A percentile compares a stretch with the other conserved stretches of the same genome.
These are phyloP conservation scores for Cladosporium sp. DNA, from an alignment of 2,329 filamentous ascomycete species.

Conservation along the genomic window DNA sequence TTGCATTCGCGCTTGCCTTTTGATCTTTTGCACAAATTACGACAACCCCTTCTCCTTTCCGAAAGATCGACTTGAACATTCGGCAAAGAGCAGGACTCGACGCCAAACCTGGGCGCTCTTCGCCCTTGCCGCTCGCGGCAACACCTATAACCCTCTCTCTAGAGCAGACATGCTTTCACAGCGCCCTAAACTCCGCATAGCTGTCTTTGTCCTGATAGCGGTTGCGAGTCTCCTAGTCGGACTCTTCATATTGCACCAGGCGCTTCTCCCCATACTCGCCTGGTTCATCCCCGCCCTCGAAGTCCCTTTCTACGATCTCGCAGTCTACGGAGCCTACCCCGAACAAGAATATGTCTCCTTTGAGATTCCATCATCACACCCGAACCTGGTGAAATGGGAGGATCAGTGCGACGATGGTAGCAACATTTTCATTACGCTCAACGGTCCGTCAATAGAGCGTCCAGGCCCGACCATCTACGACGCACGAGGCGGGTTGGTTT, in stretches of 20 bases:
- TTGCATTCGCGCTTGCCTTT: neutral
- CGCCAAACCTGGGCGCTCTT: slow-evolving; percentile 5
- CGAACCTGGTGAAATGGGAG: slow-evolving; percentile 27
- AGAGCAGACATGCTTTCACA: slow-evolving; percentile 3
- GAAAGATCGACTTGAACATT: neutral
- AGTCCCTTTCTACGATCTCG: slow-evolving; percentile 29
- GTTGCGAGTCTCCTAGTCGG: neutral
- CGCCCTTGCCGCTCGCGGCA: slow-evolving; percentile 10
- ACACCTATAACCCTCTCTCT: neutral
- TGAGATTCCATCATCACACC: slow-evolving; percentile 23
- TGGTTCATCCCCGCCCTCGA: slow-evolving; percentile 27
- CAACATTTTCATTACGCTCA: slow-evolving; percentile 27
- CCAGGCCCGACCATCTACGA: slow-evolving; percentile 35
- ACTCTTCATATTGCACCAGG: slow-evolving; percentile 24
- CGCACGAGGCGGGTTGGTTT: slow-evolving; percentile 30
- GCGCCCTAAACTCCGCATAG: slow-evolving; percentile 5
- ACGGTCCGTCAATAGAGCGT: slow-evolving; percentile 26
- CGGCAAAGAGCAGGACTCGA: slow-evolving; percentile 9
- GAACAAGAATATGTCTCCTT: slow-evolving; percentile 26
- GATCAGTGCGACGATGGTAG: slow-evolving; percentile 26
- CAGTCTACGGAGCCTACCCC: slow-evolving; percentile 29
- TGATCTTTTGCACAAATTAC: neutral
- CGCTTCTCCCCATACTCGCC: slow-evolving; percentile 27
- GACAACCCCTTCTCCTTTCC: neutral
- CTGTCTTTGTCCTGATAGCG: neutral